Conservation (phyloP, 2,329 filamentous ascomycete species). For the Fusarium piperis region DNA sequence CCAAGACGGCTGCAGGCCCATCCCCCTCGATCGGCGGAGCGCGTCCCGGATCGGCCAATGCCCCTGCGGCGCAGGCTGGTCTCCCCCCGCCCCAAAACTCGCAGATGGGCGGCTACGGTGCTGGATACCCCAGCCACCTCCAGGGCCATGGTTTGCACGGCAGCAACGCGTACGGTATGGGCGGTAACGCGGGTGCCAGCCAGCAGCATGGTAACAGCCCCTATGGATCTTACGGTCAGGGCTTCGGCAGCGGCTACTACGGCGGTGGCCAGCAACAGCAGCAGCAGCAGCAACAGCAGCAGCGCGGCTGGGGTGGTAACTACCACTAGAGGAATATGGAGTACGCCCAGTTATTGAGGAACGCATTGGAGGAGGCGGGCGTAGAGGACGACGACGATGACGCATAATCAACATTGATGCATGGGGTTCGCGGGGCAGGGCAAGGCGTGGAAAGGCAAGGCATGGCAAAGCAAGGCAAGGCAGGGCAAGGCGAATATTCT, state of each 20-base stretch:
- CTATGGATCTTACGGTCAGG: constrained; percentile 63
- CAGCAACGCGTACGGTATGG: constrained; percentile 64
- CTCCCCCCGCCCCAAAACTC: constrained; percentile 66
- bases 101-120: constrained; percentile 64
- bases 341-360: constrained; percentile 1
- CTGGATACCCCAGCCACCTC: constrained; percentile 64
- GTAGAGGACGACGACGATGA: constrained; percentile 39
- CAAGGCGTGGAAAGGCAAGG: neutral
- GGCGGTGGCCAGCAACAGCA: constrained; percentile 51
- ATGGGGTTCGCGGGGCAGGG: constrained; percentile 36
- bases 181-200: constrained; percentile 59
- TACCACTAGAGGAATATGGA: constrained; percentile 57
- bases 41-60: constrained; percentile 68
- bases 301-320: constrained; percentile 68
- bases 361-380: constrained; percentile 39
- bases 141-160: constrained; percentile 64
- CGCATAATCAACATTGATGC: constrained; percentile 47
- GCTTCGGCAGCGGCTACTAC: constrained; percentile 59
- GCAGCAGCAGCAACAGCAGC: constrained; percentile 52
- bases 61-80: constrained; percentile 59
- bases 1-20: constrained; percentile 63
- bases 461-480: neutral
- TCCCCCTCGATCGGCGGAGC: constrained; percentile 66
- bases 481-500: constrained; percentile 38
- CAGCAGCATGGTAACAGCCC: constrained; percentile 64